Evolutionary conservation across 805 yeast genomes (phyloP), one percentile per base, ranked within the genome.

Genomic region (Teunomyces barrocoloradensis): DNA sequence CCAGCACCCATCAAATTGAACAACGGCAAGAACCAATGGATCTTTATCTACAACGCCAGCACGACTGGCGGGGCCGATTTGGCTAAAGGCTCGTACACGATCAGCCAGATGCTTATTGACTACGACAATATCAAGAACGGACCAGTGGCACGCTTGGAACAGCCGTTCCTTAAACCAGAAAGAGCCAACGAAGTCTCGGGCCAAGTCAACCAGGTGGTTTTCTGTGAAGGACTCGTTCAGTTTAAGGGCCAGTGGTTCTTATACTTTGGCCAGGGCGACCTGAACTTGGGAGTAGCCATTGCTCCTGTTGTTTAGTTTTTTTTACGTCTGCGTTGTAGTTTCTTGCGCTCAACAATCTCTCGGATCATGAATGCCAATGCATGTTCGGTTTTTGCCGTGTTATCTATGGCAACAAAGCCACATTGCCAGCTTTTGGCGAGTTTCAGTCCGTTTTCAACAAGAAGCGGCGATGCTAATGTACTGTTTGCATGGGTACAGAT

Each of bases 331-430:
- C 49, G 53, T 39, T 53, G 56, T n/a, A 59, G 44, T 39, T 42
- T 55, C 51, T 53, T 60, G 38, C 75, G 67, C 58, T 82, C 89
- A 0, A 80, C 72, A 27, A 81, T 67, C 53, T 85, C 90, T 49
- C 87, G 63, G 1, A 85, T 69, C 64, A 84, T 65, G 47, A 84
- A 58, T 3, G 84, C 75, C 42, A 85, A 49, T 1, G 80, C 71
- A 46, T 77, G 81, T 48, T 85, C 89, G 6, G 82, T 80, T 43
- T 75, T 75, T 6, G 66, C 65, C 52, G 77, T 75, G 45, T 76
- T 78, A 53, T 85, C 89, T n/a, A 84, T 68, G 3, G 79, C 78
- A 9, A 84, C 71, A 62, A 84, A 87, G 0, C 87, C 82, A 53
- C 85, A 77, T 1, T 76, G 73, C 92, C 92, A 86, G 18, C 67